Evolutionary conservation across 2,329 filamentous ascomycete species (phyloP).

Genomic region (Talaromyces amestolkiae): DNA sequence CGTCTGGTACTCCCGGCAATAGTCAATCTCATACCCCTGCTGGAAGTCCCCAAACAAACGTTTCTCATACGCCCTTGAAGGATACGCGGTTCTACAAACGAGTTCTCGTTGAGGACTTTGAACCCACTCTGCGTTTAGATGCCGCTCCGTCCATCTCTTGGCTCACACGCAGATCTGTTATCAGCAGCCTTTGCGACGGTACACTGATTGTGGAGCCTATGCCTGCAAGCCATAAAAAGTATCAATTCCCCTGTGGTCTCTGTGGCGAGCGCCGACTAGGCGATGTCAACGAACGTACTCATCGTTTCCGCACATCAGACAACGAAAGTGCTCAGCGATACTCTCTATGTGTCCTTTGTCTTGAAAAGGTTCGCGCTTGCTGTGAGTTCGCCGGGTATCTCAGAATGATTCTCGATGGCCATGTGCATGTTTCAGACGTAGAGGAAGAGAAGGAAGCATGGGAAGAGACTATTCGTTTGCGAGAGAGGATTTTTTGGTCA

Average conservation of each 20-base stretch:
- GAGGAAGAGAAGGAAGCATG: conserved; percentile 85
- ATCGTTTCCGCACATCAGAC: conserved; percentile 87
- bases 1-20: conserved; percentile 55
- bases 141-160: conserved; percentile 87
- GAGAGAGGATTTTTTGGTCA: conserved; percentile 97
- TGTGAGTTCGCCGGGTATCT: conserved; percentile 93
- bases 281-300: conserved; percentile 69
- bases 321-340: conserved; percentile 83
- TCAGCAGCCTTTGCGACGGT: conserved; percentile 79
- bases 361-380: conserved; percentile 76
- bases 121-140: conserved; percentile 88
- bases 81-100: conserved; percentile 95
- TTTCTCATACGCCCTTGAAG: conserved; percentile 62
- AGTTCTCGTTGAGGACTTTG: conserved; percentile 82
- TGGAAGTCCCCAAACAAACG: conserved; percentile 42
- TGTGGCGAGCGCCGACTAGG: conserved; percentile 81
- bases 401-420: conserved; percentile 85
- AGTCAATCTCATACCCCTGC: conserved; percentile 47
- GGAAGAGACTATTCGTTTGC: conserved; percentile 86
- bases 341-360: conserved; percentile 84
- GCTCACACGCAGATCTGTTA: conserved; percentile 81
- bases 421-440: conserved; percentile 79
- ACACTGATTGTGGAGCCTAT: conserved; percentile 87
- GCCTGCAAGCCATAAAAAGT: conserved; percentile 54
- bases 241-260: conserved; percentile 70